A percentile compares a stretch with the other conserved stretches of the same genome.
phyloP scores from a whole-genome alignment of 129 eudicot genomes.

The Erigeron canadensis region DNA sequence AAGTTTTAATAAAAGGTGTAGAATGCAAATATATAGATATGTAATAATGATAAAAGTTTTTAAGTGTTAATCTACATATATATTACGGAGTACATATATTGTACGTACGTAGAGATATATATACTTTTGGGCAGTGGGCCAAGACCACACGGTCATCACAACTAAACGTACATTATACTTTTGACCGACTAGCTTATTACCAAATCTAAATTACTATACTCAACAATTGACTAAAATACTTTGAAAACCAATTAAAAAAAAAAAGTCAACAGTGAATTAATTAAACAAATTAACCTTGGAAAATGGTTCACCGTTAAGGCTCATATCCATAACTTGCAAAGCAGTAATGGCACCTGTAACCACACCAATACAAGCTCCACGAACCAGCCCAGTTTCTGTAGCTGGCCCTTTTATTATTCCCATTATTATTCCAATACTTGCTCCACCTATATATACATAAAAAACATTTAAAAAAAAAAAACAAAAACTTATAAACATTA shows the following conservation, averaged over 20 bases:
- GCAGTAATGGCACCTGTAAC: constrained; percentile 77
- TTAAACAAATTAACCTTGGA: constrained; percentile 59
- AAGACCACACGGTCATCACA: no score
- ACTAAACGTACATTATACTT: background rate
- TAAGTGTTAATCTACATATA: no score
- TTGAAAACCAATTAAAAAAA: background rate
- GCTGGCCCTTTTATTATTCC: constrained; percentile 84
- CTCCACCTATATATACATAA: constrained; percentile 54
- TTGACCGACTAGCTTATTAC: background rate
- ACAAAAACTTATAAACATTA: background rate
- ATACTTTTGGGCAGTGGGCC: no score
- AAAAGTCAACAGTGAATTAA: no score
- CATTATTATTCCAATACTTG: constrained; percentile 54
- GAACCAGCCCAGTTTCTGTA: constrained; percentile 70
- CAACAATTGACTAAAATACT: background rate
- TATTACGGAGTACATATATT: no score
- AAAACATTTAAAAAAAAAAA: background rate
- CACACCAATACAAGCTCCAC: constrained; percentile 70
- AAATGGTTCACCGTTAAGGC: constrained; percentile 62
- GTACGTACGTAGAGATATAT: no score
- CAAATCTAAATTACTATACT: no score
- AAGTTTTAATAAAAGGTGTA: no score
- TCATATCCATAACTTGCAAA: constrained; percentile 65
- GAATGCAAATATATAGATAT: no score
- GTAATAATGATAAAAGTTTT: no score